Conservation (phyloP, 2,329 filamentous ascomycete species). For the Scortechinia acanthostroma region DNA sequence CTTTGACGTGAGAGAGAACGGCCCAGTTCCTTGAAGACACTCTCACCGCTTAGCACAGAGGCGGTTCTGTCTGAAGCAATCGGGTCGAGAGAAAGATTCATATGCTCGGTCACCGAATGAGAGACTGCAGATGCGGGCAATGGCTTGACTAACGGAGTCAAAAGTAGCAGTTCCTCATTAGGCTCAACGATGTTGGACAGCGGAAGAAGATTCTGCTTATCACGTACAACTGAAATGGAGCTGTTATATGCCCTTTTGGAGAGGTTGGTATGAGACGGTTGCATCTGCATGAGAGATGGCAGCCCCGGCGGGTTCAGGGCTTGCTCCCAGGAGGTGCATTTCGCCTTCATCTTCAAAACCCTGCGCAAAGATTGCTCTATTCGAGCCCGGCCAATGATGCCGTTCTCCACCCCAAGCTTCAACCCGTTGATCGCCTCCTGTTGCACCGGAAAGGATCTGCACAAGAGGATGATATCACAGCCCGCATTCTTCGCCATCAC, state of each 20-base stretch:
- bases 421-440: slow-evolving; percentile 86
- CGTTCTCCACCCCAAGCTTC: slow-evolving; percentile 82
- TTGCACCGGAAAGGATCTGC: slow-evolving; percentile 79
- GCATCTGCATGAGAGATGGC: slow-evolving; percentile 69
- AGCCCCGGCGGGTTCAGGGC: slow-evolving; percentile 82
- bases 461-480: slow-evolving; percentile 84
- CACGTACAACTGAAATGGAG: slow-evolving; percentile 86
- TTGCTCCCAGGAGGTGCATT: slow-evolving; percentile 83
- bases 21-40: slow-evolving; percentile 84
- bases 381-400: slow-evolving; percentile 74
- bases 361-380: slow-evolving; percentile 75
- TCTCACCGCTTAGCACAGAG: slow-evolving; percentile 72
- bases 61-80: slow-evolving; percentile 17
- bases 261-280: slow-evolving; percentile 73
- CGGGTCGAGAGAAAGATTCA: background rate
- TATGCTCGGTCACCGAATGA: background rate
- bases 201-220: slow-evolving; percentile 79
- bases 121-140: slow-evolving; percentile 83
- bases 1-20: slow-evolving; percentile 79
- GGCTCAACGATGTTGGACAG: slow-evolving; percentile 74
- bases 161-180: slow-evolving; percentile 79
- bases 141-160: slow-evolving; percentile 86
- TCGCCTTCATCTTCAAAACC: slow-evolving; percentile 73
- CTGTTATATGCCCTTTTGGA: slow-evolving; percentile 83
- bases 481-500: slow-evolving; percentile 97